Base-by-base conservation (phyloP, 495 filamentous ascomycete genomes). In the Penicillium ochrochloron region DNA sequence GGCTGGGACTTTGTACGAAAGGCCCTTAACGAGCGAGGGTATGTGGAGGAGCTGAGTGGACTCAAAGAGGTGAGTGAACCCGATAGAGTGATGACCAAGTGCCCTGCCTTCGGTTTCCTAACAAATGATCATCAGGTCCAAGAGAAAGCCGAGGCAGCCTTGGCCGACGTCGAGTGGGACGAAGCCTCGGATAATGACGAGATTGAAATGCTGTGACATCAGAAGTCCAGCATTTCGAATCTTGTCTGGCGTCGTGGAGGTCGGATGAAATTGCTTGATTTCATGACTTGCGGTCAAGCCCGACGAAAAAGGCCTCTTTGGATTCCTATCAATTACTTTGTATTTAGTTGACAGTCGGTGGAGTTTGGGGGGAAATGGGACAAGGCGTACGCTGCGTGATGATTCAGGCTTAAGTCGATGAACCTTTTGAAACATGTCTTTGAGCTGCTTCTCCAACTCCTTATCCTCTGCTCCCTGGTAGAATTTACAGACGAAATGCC, bases 401-500 rank as follows among this genome's bases (percentile, higher is more conserved):
- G 92, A 90, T 56, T 94, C 88, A 12, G 96, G 95, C 75, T 99
- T 99, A 62, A 93, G 89, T 60, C 93, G 79, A 67, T 90, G 83
- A 19, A 98, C 94, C 63, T 85, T 90, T 17, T 78, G 74, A 70
- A 98, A 99, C 65, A 95, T 75, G 42, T 83, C 83, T 67, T 83
- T 92, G 42, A 98, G 79, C 64, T 84, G 81, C 61, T 72, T 77
- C 77, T 97, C 92, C 25, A 99, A 73, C 5, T 78, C 80, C 76
- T 90, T 92, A 71, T 97, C 93, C 68, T 97, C 92, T 5, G 82
- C 73, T 5, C 95, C 95, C 72, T 94, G 91, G 75, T 98, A 99
- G 76, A 97, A 98, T 78, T 99, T 99, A 83, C 95, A 98, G 35
- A 99, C 85, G 68, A 99, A 96, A 73, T 94, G 89, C 0, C 95